These are phyloP conservation scores for Backusella morwellensis DNA, from an alignment of 192 early-diverging fungal genomes.

Conservation along the genomic window DNA sequence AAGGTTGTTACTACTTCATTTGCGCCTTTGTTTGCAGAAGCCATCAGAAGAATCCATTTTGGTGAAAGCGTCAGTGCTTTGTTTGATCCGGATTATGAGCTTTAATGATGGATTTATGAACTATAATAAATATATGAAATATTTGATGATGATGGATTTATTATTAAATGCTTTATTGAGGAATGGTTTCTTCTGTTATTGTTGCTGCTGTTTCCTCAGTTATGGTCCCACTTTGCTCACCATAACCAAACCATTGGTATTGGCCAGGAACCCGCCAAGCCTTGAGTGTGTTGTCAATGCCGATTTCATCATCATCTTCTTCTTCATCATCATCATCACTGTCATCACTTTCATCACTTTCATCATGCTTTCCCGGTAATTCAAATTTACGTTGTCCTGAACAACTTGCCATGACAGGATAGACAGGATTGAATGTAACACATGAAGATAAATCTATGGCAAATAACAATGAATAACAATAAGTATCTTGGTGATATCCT, in stretches of 20 bases:
- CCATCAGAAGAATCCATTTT: conserved; percentile 92
- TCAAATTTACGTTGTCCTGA: conserved; percentile 71
- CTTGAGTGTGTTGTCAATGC: conserved; percentile 43
- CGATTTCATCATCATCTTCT: background rate
- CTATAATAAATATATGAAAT: no score
- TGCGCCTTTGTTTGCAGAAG: conserved; percentile 85
- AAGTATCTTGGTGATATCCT: background rate
- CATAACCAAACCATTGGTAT: conserved; percentile 18
- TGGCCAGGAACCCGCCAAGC: conserved; percentile 36
- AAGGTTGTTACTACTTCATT: conserved; percentile 88
- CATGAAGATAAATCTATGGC: conserved; percentile 55
- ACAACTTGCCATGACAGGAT: conserved; percentile 63
- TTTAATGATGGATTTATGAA: background rate
- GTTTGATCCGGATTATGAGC: conserved; percentile 45
- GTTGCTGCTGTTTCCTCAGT: background rate
- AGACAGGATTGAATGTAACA: conserved; percentile 60
- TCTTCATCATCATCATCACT: background rate
- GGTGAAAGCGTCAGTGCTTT: conserved; percentile 91
- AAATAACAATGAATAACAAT: background rate
- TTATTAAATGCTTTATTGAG: no score
- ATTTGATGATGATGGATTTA: no score
- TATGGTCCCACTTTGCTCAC: background rate
- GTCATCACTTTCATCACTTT: background rate
- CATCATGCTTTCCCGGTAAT: background rate
- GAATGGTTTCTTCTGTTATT: background rate